Percentiles rank a stretch among this genome's conserved stretches.
phyloP scores from a whole-genome alignment of 75 land plant species.

The Pseudotsuga menziesii region DNA sequence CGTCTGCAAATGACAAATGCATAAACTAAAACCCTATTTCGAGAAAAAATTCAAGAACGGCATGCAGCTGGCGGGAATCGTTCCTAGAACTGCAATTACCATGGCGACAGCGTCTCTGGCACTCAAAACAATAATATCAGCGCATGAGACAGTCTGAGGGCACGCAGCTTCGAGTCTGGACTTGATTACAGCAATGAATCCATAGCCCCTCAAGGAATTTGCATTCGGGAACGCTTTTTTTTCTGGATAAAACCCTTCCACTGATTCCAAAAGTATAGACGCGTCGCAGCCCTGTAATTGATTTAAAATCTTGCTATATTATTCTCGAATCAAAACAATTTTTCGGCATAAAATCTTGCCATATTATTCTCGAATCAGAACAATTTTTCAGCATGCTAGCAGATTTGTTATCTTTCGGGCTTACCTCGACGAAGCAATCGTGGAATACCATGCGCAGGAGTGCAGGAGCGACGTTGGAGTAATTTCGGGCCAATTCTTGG shows the following conservation, averaged over 20 bases:
- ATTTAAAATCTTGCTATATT: neutral
- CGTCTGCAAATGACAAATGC: neutral
- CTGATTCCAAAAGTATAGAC: slow-evolving; percentile 7
- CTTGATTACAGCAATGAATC: slow-evolving; percentile 11
- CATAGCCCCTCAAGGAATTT: slow-evolving; percentile 8
- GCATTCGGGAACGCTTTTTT: neutral
- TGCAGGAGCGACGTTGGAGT: slow-evolving; percentile 4
- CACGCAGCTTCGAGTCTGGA: neutral
- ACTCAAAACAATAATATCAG: slow-evolving; percentile 12
- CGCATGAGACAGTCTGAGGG: slow-evolving; percentile 16
- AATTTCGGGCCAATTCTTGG: slow-evolving; percentile 16
- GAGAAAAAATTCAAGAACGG: neutral
- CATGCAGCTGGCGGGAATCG: neutral
- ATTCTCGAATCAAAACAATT: no score
- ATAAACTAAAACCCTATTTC: neutral
- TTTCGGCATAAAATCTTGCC: no score
- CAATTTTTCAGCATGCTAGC: no score
- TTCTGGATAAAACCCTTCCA: neutral
- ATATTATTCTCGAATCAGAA: no score
- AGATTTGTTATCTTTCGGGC: no score
- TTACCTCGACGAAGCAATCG: slow-evolving; percentile 15
- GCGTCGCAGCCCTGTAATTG: slow-evolving; percentile 20
- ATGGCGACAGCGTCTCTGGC: slow-evolving; percentile 13
- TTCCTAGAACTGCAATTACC: slow-evolving; percentile 3
- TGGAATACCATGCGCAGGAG: slow-evolving; percentile 14